Evolutionary conservation across 768 basidiomycete genomes (phyloP), one percentile per base, ranked within the genome.

Genomic region (Macrolepiota dolichaula): DNA sequence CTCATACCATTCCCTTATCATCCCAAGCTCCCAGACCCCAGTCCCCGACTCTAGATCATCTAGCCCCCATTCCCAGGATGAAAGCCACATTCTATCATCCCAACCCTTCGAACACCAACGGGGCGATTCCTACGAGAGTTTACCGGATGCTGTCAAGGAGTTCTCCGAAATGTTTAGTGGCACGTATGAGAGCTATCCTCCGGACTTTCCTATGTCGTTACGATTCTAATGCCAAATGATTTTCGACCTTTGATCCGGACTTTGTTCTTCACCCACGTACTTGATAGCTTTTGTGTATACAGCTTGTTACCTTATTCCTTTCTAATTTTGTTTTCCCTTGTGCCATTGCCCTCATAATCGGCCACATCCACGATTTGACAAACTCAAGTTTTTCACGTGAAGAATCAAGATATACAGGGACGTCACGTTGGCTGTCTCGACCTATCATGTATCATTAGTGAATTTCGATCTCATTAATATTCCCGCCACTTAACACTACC

Each of bases 81-180:
- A 6, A 6, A 47, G 47, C n/a, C 35, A 27, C 5, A 0, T 25
- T 22, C 32, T 57, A 44, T 53, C 44, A 27, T 62, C 64, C 24
- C 54, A 55, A 22, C 32, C 32, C n/a, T 57, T 59, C 19, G 56
- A 59, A 24, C 35, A 15, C 50, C 46, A 24, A 40, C 27, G 55
- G 51, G 29, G 46, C 35, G 61, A 52, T 38, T 65, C 66, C 40
- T 65, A 65, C 50, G 69, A 63, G 38, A 76, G 77, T 32, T 65
- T 77, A 42, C 79, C 79, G 13, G 65, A 64, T 47, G 76, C 64
- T 32, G 72, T 81, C 15, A 73, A 74, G 64, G 74, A 79, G 22
- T 81, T 83, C 63, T 72, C 65, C 40, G 71, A 72, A 6, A 81
- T 83, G 77, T 79, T 83, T 66, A 75, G 68, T 32, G 66, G 63